A percentile compares a stretch with the other conserved stretches of the same genome.
Evolutionary conservation across 2,329 filamentous ascomycete species (phyloP).

Genomic region (Rhytidhysteron rufulum): DNA sequence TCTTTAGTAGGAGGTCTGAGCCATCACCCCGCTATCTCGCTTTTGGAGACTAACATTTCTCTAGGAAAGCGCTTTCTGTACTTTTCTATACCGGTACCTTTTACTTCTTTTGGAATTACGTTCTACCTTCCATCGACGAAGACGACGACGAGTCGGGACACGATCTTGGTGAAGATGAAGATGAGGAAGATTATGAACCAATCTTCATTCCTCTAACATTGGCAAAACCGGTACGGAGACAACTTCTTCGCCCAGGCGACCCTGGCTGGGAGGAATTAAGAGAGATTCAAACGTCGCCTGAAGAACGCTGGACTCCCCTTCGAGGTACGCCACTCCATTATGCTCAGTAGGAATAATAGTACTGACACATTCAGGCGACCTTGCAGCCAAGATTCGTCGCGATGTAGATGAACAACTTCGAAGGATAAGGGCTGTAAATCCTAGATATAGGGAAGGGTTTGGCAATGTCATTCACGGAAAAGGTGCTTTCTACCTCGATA

Average conservation of each 20-base stretch:
- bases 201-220: conserved; percentile 49
- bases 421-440: conserved; percentile 27
- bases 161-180: conserved; percentile 18
- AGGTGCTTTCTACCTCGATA: conserved; percentile 46
- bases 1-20: conserved; percentile 31
- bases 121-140: conserved; percentile 10
- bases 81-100: conserved; percentile 12
- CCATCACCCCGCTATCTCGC: conserved; percentile 2
- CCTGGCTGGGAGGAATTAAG: conserved; percentile 52
- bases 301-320: too few species aligned
- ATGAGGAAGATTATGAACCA: conserved; percentile 27
- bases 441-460: too few species aligned
- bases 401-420: conserved; percentile 12
- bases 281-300: conserved; percentile 41
- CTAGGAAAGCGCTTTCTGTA: neutral
- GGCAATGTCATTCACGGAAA: conserved; percentile 38
- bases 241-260: conserved; percentile 49
- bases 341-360: too few species aligned
- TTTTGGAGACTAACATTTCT: conserved; percentile 10
- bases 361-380: conserved; percentile 24
- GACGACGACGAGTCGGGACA: conserved; percentile 19
- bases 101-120: conserved; percentile 13
- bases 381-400: conserved; percentile 35
- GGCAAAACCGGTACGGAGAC: conserved; percentile 37
- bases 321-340: too few species aligned